Base-by-base conservation (phyloP, 768 basidiomycete genomes). In the Boletus huronensis region DNA sequence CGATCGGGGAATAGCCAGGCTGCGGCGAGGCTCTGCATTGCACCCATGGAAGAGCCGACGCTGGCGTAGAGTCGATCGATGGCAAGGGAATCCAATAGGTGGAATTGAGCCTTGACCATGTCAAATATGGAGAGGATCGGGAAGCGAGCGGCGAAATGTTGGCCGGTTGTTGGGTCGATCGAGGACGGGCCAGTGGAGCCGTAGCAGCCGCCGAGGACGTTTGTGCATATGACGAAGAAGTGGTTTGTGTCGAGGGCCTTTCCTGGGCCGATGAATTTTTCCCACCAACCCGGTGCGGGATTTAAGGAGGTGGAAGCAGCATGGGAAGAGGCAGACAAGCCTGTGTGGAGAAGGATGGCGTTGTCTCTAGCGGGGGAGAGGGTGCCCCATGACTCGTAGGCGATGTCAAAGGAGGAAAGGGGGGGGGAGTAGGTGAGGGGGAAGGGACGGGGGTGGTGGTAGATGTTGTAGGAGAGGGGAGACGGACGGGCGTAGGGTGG, bases 321-420 rank as follows among this genome's bases (percentile, higher is more conserved):
- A 73, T 99, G 97, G 0, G 94, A 97, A 1, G 93, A 95, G 0
- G 95, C 97, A 11, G 92, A 95, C 3, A 99, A 81, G 17, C 97
- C 97, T 0, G 97, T 99, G 65, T 98, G 95, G 11, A 99, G 81
- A 13, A 99, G 84, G 46, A 99, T 94, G 46, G 82, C 96, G 66
- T 99, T 98, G 70, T 93, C 87, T 41, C 78, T 80, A 7, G 74
- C 62, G 0, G 87, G 76, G 23, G 90, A 89, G 41, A 98, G 86
- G 2, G 82, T 83, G 3, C 97, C 97, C 97, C 97, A 99, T 0
- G 97, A 92, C 75, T 99, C 97, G 78, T 98, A 99, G 0, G 97
- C 97, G 54, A 98, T 81, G 60, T 92, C 83, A 61, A 93, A 86
- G 7, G 83, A 74, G 1, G 87, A 82, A 0, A 96, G 77, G 2